Base-by-base conservation (phyloP, 2,329 filamentous ascomycete genomes). In the Penicillium digitatum region DNA sequence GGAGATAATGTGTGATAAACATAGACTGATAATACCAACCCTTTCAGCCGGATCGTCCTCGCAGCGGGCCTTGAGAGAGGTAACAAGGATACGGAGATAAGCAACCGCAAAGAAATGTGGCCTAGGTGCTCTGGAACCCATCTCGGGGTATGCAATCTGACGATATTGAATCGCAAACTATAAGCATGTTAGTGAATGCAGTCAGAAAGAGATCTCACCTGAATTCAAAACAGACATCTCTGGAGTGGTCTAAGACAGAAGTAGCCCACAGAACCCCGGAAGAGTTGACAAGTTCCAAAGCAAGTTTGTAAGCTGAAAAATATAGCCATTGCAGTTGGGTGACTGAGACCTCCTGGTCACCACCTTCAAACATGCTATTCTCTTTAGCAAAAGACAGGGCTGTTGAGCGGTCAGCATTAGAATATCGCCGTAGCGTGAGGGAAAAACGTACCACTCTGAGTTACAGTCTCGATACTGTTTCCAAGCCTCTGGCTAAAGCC, bases 261-360 rank as follows among this genome's bases (percentile, higher is more conserved):
- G 11, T 7, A 35, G 16, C n/a, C 27, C 14, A 35, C n/a, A 22
- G 14, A 27, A 32, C 10, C 2, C 16, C 44, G 3, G 48, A 26
- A 29, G 29, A 35, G 8, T 31, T 26, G 22, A 39, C 10, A 22
- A 48, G 37, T 48, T 49, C 27, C 44, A 49, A 20, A 22, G 27
- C 37, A 5, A 49, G 16, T 4, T 40, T 32, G 22, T 49, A 54
- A 10, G 44, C 26, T 16, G 37, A 22, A n/a, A 14, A 40, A 32
- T 54, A 54, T 1, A 54, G 22, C 44, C 44, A 54, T 42, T 54
- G 44, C 14, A 54, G 12, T n/a, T 54, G 44, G 6, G 51, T 48
- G 14, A 49, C 22, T 14, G 44, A 49, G 24, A 54, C 22, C 18
- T 35, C 16, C 14, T 27, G 20, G 12, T 29, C 6, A 5, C 44